Conservation (phyloP, 2,329 filamentous ascomycete species). For the Corynespora cassiicola region DNA sequence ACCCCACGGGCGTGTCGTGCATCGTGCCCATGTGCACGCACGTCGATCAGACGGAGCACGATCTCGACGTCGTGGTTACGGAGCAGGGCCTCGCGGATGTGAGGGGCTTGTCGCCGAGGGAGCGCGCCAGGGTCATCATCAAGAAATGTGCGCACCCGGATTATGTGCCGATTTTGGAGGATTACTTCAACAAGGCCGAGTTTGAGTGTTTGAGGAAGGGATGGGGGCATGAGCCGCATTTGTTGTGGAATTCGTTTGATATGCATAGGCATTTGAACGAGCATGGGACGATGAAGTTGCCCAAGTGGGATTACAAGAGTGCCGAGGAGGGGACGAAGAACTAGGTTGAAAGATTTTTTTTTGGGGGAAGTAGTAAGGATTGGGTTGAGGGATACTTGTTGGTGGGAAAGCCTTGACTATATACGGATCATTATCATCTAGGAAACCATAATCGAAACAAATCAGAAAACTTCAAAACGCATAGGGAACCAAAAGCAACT, state of each 20-base stretch:
- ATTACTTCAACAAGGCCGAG: conserved; percentile 87
- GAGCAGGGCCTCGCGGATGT: conserved; percentile 84
- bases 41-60: conserved; percentile 91
- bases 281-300: conserved; percentile 88
- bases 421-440: too few relatives aligned
- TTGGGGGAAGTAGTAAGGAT: neutral
- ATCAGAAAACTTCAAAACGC: too few relatives aligned
- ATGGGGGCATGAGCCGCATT: conserved; percentile 88
- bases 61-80: conserved; percentile 86
- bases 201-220: conserved; percentile 85
- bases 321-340: conserved; percentile 18
- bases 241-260: conserved; percentile 86
- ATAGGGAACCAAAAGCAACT: too few relatives aligned
- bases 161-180: conserved; percentile 80
- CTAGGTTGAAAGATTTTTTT: too few relatives aligned
- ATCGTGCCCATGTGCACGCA: conserved; percentile 96
- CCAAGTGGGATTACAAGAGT: conserved; percentile 61
- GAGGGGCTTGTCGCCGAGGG: conserved; percentile 77
- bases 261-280: conserved; percentile 85
- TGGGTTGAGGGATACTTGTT: too few relatives aligned
- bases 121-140: conserved; percentile 85
- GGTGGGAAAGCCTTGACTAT: conserved; percentile 1
- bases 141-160: conserved; percentile 85
- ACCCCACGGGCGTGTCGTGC: conserved; percentile 81
- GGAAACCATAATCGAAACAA: too few relatives aligned